phyloP scores from a whole-genome alignment of 2,329 filamentous ascomycete species.

The Fragosphaeria purpurea region DNA sequence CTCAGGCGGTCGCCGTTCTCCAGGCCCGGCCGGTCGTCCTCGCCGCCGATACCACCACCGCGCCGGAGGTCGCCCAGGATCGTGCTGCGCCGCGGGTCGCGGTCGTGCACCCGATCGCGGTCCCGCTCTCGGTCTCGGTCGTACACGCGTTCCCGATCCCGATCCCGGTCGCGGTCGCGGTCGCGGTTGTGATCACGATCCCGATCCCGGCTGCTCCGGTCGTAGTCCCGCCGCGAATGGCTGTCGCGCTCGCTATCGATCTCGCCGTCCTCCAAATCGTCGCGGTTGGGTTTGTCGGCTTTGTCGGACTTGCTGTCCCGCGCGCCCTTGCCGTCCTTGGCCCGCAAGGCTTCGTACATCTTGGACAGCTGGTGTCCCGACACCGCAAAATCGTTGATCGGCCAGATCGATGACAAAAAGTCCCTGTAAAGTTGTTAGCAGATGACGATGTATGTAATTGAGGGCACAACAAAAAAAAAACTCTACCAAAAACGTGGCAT shows the following conservation, averaged over 20 bases:
- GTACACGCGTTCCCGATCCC: constrained; percentile 16
- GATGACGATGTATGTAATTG: too few relatives aligned
- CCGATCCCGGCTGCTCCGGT: constrained; percentile 7
- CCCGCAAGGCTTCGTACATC: constrained; percentile 26
- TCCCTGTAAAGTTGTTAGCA: constrained; percentile 19
- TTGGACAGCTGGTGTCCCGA: constrained; percentile 25
- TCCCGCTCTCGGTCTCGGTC: constrained; percentile 26
- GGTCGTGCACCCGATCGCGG: constrained; percentile 8
- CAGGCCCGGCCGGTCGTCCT: background rate
- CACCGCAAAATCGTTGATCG: constrained; percentile 25
- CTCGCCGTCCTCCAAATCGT: constrained; percentile 28
- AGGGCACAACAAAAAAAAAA: constrained; percentile 23
- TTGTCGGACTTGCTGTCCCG: constrained; percentile 15
- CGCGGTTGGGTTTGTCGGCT: constrained; percentile 14
- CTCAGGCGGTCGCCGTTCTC: constrained; percentile 16
- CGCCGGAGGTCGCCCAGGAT: constrained; percentile 6
- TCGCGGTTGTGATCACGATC: constrained; percentile 5
- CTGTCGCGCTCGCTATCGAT: constrained; percentile 27
- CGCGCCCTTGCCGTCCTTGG: constrained; percentile 21
- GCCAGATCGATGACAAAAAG: constrained; percentile 23
- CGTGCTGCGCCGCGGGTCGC: constrained; percentile 21
- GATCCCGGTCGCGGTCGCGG: constrained; percentile 4
- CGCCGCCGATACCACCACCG: too few relatives aligned
- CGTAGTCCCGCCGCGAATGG: constrained; percentile 18
- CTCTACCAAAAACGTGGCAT: constrained; percentile 27